Conservation (phyloP, 768 basidiomycete species). For the Suillus spraguei region DNA sequence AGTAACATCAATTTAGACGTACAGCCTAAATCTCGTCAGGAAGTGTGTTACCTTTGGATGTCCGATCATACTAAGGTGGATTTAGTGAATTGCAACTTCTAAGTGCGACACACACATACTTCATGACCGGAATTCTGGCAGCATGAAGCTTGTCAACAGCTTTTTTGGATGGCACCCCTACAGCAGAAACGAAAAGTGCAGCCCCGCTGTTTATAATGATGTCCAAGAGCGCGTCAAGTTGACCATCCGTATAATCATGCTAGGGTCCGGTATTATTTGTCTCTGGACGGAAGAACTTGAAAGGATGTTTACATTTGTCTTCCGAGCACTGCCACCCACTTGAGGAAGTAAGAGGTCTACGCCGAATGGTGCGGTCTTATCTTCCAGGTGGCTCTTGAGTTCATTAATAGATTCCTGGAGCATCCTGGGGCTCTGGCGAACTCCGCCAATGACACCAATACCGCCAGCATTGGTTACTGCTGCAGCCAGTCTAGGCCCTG, state of each 20-base stretch:
- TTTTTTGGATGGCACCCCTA: conserved; percentile 84
- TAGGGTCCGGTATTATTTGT: conserved; percentile 16
- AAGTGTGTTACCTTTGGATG: conserved; percentile 66
- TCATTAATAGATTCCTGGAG: conserved; percentile 69
- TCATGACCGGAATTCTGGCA: conserved; percentile 83
- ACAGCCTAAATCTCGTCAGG: not conserved
- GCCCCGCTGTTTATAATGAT: conserved; percentile 76
- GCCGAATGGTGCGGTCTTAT: conserved; percentile 77
- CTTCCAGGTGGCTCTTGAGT: conserved; percentile 71
- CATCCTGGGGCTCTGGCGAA: conserved; percentile 72
- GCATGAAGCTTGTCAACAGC: conserved; percentile 81
- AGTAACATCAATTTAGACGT: conserved; percentile 10
- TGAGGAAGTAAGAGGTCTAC: conserved; percentile 86
- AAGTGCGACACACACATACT: conserved; percentile 45
- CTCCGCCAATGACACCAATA: conserved; percentile 87
- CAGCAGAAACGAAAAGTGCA: conserved; percentile 80
- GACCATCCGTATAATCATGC: conserved; percentile 79
- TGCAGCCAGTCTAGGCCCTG: conserved; percentile 82
- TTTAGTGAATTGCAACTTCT: conserved; percentile 11
- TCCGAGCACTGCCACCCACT: conserved; percentile 78
- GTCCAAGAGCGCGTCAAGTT: conserved; percentile 75
- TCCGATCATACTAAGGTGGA: conserved; percentile 67
- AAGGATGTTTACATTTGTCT: conserved; percentile 61
- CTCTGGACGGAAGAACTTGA: not conserved
- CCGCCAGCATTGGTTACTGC: conserved; percentile 92